phyloP scores from a whole-genome alignment of 805 yeast species.

The Pichia exigua region DNA sequence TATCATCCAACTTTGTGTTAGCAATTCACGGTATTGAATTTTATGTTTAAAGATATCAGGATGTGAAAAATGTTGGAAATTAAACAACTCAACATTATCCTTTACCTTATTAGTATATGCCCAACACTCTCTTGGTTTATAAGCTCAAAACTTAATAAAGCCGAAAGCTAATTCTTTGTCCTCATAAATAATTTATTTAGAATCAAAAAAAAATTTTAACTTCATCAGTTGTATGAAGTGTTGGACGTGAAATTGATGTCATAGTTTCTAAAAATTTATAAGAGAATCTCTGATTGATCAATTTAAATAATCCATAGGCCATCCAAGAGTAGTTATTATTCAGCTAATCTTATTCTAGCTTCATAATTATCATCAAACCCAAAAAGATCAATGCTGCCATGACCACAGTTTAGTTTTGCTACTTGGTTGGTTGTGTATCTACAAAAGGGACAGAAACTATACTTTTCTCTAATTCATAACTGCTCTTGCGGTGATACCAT shows the following conservation, averaged over 20 bases:
- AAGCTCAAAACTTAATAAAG: constrained; percentile 41
- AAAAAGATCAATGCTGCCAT: constrained; percentile 32
- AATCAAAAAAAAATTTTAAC: constrained; percentile 33
- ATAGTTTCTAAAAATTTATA: constrained; percentile 27
- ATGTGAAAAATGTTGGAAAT: constrained; percentile 34
- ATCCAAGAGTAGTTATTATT: constrained; percentile 32
- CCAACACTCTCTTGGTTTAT: constrained; percentile 44
- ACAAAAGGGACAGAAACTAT: constrained; percentile 28
- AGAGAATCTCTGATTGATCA: constrained; percentile 34
- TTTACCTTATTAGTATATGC: constrained; percentile 34
- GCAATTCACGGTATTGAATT: constrained; percentile 34
- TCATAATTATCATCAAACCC: constrained; percentile 28
- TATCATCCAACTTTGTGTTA: constrained; percentile 31
- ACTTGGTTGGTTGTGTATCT: constrained; percentile 21
- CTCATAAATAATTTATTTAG: constrained; percentile 22
- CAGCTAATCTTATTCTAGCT: constrained; percentile 29
- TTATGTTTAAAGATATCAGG: constrained; percentile 24
- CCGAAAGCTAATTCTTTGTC: constrained; percentile 28
- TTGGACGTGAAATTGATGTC: constrained; percentile 33
- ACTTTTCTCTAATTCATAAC: constrained; percentile 16
- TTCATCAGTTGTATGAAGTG: constrained; percentile 34
- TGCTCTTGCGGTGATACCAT: background rate
- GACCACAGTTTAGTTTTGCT: constrained; percentile 16
- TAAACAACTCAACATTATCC: constrained; percentile 39
- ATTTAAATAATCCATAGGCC: constrained; percentile 37